Evolutionary conservation across 768 basidiomycete genomes (phyloP), one percentile per base, ranked within the genome.

Genomic region (Tephrocybe sp.): DNA sequence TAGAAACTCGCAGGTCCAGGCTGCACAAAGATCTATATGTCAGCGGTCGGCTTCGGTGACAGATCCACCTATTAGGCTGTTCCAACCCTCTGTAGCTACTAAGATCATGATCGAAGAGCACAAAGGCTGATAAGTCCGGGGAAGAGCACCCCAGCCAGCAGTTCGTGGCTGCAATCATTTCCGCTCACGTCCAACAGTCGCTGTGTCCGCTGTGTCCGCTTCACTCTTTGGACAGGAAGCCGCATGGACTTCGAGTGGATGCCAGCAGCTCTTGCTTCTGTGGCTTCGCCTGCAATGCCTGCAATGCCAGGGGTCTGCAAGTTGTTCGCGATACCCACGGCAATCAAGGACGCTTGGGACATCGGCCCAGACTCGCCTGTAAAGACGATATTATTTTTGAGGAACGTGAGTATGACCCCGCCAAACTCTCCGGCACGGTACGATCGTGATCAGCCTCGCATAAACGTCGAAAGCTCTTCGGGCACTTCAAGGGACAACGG

Each of bases 71-170:
- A 49, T 48, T 25, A 48, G 22, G 24, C 16, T 19, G 12, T 31
- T 28, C 24, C 30, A 24, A 22, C 34, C n/a, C n/a, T n/a, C 13
- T 24, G 49, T 34, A 37, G 36, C 36, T n/a, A n/a, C n/a, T n/a
- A n/a, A 37, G 44, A 52, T 52, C 51, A 52, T 52, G 51, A 52
- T 52, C 51, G 51, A 52, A 52, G 51, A 43, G 44, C 18, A 36
- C 35, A 19, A 46, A 11, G 19, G 27, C 30, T 45, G 51, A 46
- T 47, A 44, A 53, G 37, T 53, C 40, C 55, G 49, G 53, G 27
- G 21, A 32, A 27, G 25, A 16, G 28, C 25, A 11, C 24, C 40
- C 16, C 15, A 3, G 18, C 9, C 36, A 26, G 22, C 16, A 15
- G n/a, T 25, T 26, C 41, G 2, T 24, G 36, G 21, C 41, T 49